Percentiles rank a stretch among this genome's conserved stretches.
Conservation (phyloP, 257 asterid genomes). For the Verbena officinalis region DNA sequence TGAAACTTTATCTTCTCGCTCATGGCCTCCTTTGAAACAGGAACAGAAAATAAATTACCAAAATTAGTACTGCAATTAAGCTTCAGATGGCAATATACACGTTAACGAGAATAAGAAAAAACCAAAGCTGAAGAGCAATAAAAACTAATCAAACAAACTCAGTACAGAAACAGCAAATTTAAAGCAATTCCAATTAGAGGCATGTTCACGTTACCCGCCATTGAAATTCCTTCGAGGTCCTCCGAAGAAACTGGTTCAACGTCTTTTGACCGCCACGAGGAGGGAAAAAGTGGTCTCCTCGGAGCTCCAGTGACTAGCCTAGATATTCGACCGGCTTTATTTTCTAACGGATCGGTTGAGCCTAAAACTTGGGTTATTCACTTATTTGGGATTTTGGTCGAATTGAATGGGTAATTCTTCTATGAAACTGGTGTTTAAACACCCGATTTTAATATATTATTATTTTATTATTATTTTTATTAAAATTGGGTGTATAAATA, state of each 20-base stretch:
- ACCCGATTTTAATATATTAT: no score
- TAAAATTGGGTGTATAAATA: no score
- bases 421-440: no score
- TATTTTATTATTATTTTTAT: no score
- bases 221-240: slow-evolving; percentile 18
- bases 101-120: neutral
- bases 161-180: neutral
- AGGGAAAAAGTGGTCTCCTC: no score
- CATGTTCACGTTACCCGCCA: slow-evolving; percentile 38
- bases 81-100: neutral
- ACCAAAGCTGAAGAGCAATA: neutral
- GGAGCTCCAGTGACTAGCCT: no score
- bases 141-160: neutral
- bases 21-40: slow-evolving; percentile 59
- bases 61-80: slow-evolving; percentile 18
- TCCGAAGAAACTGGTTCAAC: neutral
- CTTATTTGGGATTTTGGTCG: no score
- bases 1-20: slow-evolving; percentile 81
- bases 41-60: neutral
- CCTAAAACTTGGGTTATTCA: no score
- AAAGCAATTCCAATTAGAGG: neutral
- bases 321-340: no score
- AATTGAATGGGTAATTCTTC: no score
- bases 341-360: no score
- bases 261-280: neutral